Evolutionary conservation across 164 flowering plant genomes (phyloP), one percentile per base, ranked within the genome.

Genomic region (Tetracentron sinense): DNA sequence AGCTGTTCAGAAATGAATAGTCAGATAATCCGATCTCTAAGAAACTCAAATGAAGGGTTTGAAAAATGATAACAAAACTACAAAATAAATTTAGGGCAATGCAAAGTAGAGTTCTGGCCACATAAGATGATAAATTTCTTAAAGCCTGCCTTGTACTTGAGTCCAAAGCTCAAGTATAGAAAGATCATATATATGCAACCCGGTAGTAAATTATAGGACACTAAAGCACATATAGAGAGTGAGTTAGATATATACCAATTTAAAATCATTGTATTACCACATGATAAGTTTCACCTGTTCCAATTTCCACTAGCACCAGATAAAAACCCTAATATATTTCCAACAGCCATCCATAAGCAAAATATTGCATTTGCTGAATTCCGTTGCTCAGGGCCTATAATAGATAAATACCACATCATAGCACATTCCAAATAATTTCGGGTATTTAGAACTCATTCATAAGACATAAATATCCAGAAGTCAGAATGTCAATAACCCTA

Each of bases 341-440:
- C 97, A 62, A 86, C 87, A 62, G 99, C 97, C 97, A 95, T 95
- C 99, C 99, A 95, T 21, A 82, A 82, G 69, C 94, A 85, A 74
- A 95, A 95, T 53, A 91, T 71, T 51, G 99, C 95, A 83, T 95
- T 95, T 72, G 97, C 82, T 17, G 85, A 49, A 78, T 88, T 92
- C 56, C 86, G 79, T 75, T 95, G 97, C 64, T 89, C 90, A 69
- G 97, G 88, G 38, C 97, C 99, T 95, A 69, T 23, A 30, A 68
- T 20, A 61, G 25, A 49, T 38, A 26, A 51, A 56, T n/a, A n/a
- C n/a, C n/a, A 38, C 44, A 8, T 29, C 63, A 30, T 48, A 50
- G 19, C 21, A 6, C 46, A 22, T n/a, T 11, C 52, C 17, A 44
- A 23, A 58, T 58, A 17, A 35, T 20, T 42, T 51, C 51, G 56